A percentile compares a stretch with the other conserved stretches of the same genome.
Evolutionary conservation across 2,329 filamentous ascomycete genomes (phyloP).

Genomic region (Monilinia fructicola): DNA sequence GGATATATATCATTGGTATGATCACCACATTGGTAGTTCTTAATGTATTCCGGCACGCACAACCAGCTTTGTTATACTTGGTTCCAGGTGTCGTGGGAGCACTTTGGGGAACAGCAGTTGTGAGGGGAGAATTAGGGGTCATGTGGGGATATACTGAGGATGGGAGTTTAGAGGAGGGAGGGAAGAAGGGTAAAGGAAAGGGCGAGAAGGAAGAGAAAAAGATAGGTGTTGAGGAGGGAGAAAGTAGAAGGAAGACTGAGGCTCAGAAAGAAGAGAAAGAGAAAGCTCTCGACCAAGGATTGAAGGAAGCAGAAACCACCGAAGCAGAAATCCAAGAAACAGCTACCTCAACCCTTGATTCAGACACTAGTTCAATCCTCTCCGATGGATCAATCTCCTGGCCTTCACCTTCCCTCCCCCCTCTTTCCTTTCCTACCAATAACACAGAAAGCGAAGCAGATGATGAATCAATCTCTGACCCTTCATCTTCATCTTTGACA

Average conservation of each 20-base stretch:
- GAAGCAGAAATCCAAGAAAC: background rate
- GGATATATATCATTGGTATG: conserved; percentile 88
- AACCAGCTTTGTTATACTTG: conserved; percentile 88
- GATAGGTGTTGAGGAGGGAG: no score
- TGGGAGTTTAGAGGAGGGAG: conserved; percentile 46
- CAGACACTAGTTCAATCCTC: conserved; percentile 7
- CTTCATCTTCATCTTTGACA: no score
- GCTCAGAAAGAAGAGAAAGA: no score
- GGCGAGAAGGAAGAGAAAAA: background rate
- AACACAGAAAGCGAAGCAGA: background rate
- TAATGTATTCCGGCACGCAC: conserved; percentile 74
- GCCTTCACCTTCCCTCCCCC: background rate
- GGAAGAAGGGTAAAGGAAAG: background rate
- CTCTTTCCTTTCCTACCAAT: background rate
- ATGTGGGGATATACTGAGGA: conserved; percentile 86
- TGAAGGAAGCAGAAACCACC: no score
- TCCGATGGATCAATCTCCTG: conserved; percentile 13
- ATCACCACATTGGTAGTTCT: conserved; percentile 73
- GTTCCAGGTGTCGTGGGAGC: conserved; percentile 79
- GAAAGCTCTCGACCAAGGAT: no score
- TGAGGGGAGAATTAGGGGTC: conserved; percentile 67
- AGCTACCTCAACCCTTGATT: background rate
- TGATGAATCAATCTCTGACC: background rate
- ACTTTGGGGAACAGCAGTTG: conserved; percentile 70
- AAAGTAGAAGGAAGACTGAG: no score